phyloP scores from a whole-genome alignment of 2,329 filamentous ascomycete species.

The Paramyrothecium roridum region DNA sequence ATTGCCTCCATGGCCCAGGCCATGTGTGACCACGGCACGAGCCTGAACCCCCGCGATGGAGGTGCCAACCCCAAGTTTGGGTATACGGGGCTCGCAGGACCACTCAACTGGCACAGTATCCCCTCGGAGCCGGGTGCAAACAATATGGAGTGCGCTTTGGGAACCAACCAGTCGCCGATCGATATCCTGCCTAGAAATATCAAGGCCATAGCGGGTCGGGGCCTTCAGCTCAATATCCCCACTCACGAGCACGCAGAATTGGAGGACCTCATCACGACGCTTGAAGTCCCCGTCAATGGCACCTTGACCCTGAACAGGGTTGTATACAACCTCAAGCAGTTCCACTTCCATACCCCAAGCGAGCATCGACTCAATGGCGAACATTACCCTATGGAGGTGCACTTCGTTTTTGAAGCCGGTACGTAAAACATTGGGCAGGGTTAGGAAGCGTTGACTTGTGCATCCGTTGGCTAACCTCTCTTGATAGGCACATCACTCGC shows the following conservation, averaged over 20 bases:
- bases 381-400: constrained; percentile 35
- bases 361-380: constrained; percentile 49
- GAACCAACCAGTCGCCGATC: constrained; percentile 50
- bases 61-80: constrained; percentile 32
- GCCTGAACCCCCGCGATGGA: constrained; percentile 23
- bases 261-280: constrained; percentile 43
- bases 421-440: not conserved
- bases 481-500: not conserved
- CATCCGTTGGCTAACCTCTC: not conserved
- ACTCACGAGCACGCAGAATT: constrained; percentile 29
- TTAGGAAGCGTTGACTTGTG: not conserved
- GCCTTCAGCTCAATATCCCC: constrained; percentile 28
- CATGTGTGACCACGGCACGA: constrained; percentile 31
- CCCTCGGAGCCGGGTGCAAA: constrained; percentile 12
- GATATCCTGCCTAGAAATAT: constrained; percentile 29
- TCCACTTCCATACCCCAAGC: constrained; percentile 56
- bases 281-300: constrained; percentile 44
- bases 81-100: constrained; percentile 38
- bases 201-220: constrained; percentile 20
- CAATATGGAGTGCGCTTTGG: constrained; percentile 41
- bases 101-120: constrained; percentile 47
- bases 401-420: constrained; percentile 34
- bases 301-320: constrained; percentile 34
- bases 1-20: constrained; percentile 16
- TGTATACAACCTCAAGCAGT: constrained; percentile 43